Base-by-base conservation (phyloP, 768 basidiomycete species). In the Lentinula boryana region DNA sequence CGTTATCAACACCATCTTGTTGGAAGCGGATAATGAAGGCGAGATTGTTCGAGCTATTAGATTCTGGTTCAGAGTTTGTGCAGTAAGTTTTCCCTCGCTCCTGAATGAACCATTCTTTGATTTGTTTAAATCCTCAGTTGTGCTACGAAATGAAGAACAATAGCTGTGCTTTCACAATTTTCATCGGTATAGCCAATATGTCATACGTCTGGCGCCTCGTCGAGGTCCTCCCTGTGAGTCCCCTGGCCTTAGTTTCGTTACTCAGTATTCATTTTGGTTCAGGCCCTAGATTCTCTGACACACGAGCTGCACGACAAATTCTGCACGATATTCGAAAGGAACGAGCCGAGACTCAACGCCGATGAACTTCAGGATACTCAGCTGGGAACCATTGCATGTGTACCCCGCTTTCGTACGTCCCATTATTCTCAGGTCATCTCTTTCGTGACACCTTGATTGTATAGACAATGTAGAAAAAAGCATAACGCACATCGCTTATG, bases 1-100 rank as follows among this genome's bases (percentile, higher is more conserved):
- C 4, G 62, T 62, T 9, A 44, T 58, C 15, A 27, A 51, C 23
- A 58, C 62, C 10, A 48, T 62, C 33, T 23, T 62, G 12, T 15
- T 44, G 9, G 48, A 36, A 27, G 27, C 36, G 16, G 44, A 56
- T 16, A 53, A 48, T 50, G 32, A 27, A 16, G 49, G 43, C 12
- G 49, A 18, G 5, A 58, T 46, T 16, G 33, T 33, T 2, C 44
- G 32, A 18, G 27, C 48, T 9, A 58, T 58, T 12, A 49, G 21
- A 9, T 58, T 58, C 32, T 58, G 57, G 57, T 35, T 46, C 13
- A 35, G n/a, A n/a, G 46, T 58, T 32, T 31, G 44, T n/a, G 23
- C 6, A n/a, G 57, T 49, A 15, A 33, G 57, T 46, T 21, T 23
- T n/a, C 33, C 6, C 12, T 46, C 13, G 13, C 55, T n/a, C 40